These are phyloP conservation scores for Warburgia ugandensis DNA, from an alignment of 164 flowering plant species.

Conservation along the genomic window DNA sequence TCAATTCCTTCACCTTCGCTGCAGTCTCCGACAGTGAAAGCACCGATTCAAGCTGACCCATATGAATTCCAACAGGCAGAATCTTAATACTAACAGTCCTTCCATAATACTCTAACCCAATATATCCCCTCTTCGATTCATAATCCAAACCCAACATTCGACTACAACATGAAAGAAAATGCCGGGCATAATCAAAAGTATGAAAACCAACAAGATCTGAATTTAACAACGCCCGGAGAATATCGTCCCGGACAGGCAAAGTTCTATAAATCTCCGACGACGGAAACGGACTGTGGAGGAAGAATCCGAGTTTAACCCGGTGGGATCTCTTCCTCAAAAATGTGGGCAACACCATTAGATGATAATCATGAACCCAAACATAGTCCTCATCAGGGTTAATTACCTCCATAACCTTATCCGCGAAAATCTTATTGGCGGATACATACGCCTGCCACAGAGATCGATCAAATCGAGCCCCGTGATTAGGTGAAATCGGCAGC, in stretches of 20 bases:
- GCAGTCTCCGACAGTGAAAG: neutral
- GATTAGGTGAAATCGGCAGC: constrained; percentile 9
- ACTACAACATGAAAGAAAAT: constrained; percentile 13
- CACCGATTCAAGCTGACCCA: constrained; percentile 12
- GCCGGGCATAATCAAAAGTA: constrained; percentile 15
- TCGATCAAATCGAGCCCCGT: constrained; percentile 9
- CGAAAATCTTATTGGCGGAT: no score
- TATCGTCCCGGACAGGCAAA: constrained; percentile 14
- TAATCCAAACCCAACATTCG: constrained; percentile 13
- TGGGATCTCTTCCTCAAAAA: constrained; percentile 9
- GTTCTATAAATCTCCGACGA: no score
- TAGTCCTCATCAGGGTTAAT: no score
- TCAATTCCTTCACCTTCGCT: constrained; percentile 5
- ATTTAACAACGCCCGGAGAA: constrained; percentile 9
- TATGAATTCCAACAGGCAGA: constrained; percentile 11
- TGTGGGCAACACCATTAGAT: constrained; percentile 14
- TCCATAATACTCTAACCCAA: constrained; percentile 14
- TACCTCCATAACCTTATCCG: no score
- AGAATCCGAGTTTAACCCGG: constrained; percentile 13
- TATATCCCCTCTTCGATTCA: constrained; percentile 15
- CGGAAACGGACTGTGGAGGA: no score
- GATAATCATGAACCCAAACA: constrained; percentile 15
- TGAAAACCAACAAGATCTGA: constrained; percentile 14
- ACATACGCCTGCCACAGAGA: no score
- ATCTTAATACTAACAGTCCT: no score